phyloP scores from a whole-genome alignment of 257 asterid species.

The Scutellaria galericulata region DNA sequence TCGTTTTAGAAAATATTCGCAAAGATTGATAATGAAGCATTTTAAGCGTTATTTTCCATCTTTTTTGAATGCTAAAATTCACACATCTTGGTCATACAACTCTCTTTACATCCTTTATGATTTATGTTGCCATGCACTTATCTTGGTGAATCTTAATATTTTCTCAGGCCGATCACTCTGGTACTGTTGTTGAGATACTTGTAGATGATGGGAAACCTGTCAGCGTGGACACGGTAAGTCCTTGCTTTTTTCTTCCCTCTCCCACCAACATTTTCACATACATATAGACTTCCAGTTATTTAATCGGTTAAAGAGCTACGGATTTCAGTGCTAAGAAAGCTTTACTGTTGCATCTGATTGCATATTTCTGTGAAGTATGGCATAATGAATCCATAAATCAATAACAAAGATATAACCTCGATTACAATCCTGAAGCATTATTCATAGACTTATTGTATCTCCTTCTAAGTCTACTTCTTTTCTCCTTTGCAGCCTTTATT shows the following conservation, averaged over 20 bases:
- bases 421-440: too few species aligned
- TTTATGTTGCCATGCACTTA: not conserved
- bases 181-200: slow-evolving; percentile 61
- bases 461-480: slow-evolving; percentile 1
- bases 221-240: slow-evolving; percentile 51
- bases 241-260: slow-evolving; percentile 5
- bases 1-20: not conserved
- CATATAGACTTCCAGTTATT: not conserved
- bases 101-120: not conserved
- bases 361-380: too few species aligned
- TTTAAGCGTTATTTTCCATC: not conserved
- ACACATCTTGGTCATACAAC: not conserved
- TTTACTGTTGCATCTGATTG: too few species aligned
- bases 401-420: too few species aligned
- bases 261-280: not conserved
- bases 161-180: slow-evolving; percentile 59
- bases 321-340: not conserved
- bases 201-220: slow-evolving; percentile 66
- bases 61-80: not conserved
- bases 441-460: not conserved
- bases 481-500: slow-evolving; percentile 56
- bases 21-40: not conserved
- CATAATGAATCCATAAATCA: too few species aligned
- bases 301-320: not conserved
- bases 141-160: not conserved